Percentiles rank a stretch among this genome's conserved stretches.
Conservation (phyloP, 1,284 basidiomycete species). For the Melanopsichium pennsylvanicum region DNA sequence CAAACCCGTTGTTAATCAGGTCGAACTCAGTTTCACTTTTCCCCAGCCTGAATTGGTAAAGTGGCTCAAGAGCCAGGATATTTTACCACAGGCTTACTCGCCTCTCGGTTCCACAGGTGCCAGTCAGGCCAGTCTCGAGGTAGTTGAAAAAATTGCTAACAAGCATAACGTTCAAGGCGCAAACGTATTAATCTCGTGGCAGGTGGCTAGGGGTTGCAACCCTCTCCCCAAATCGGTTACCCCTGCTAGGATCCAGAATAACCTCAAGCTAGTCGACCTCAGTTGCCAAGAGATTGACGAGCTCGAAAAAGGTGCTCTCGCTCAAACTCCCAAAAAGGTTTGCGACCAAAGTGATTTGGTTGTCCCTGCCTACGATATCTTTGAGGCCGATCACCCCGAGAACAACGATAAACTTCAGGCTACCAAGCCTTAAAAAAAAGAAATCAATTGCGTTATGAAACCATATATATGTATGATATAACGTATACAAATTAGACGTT, state of each 20-base stretch:
- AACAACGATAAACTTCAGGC: constrained; percentile 56
- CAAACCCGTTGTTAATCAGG: constrained; percentile 60
- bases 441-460: not conserved
- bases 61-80: constrained; percentile 69
- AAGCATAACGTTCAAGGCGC: constrained; percentile 53
- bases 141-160: constrained; percentile 55
- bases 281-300: constrained; percentile 67
- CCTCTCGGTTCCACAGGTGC: constrained; percentile 54
- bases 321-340: constrained; percentile 48
- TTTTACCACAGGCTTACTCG: constrained; percentile 56
- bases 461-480: no score
- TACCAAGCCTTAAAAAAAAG: constrained; percentile 18
- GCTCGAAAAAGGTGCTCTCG: constrained; percentile 68
- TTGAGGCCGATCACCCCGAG: constrained; percentile 44
- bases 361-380: constrained; percentile 52
- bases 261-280: constrained; percentile 67
- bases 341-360: constrained; percentile 57
- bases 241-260: constrained; percentile 51
- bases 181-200: constrained; percentile 56
- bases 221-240: constrained; percentile 50
- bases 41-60: constrained; percentile 81
- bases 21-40: constrained; percentile 65
- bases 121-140: constrained; percentile 40
- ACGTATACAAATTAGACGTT: no score
- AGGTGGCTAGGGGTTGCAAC: constrained; percentile 56